phyloP scores from a whole-genome alignment of 1,139 yeast species.

The Kodamaea arcana region DNA sequence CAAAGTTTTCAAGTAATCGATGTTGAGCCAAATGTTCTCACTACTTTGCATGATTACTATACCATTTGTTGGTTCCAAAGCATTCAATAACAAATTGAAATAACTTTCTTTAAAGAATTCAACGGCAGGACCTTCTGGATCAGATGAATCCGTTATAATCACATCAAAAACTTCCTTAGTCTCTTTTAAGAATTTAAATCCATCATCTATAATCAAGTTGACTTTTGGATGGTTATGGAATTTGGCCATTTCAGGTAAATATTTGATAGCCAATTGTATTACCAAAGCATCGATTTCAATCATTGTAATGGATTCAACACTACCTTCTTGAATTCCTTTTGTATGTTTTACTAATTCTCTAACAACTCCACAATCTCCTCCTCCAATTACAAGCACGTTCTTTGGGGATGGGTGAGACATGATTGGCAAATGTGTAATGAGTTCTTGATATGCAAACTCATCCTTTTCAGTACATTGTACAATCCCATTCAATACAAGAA shows the following conservation, averaged over 20 bases:
- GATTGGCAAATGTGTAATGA: constrained; percentile 77
- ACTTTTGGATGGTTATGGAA: constrained; percentile 71
- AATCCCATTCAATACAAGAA: constrained; percentile 79
- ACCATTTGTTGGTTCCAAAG: constrained; percentile 63
- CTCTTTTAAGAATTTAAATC: constrained; percentile 70
- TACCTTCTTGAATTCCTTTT: constrained; percentile 21
- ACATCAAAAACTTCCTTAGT: constrained; percentile 58
- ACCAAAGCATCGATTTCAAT: constrained; percentile 92
- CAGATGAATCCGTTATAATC: constrained; percentile 92
- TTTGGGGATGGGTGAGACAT: constrained; percentile 72
- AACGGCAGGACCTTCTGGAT: constrained; percentile 98
- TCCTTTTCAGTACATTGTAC: constrained; percentile 88
- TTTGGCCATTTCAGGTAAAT: constrained; percentile 75
- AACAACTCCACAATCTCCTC: constrained; percentile 92
- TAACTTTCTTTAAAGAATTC: constrained; percentile 83
- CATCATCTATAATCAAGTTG: constrained; percentile 76
- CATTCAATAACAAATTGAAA: constrained; percentile 65
- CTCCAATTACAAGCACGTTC: constrained; percentile 81
- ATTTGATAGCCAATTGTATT: constrained; percentile 68
- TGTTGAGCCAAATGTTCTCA: constrained; percentile 89
- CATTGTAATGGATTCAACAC: constrained; percentile 67
- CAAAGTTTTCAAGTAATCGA: constrained; percentile 59
- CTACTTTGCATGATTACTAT: constrained; percentile 88
- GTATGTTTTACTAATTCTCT: constrained; percentile 80
- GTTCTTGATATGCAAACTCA: constrained; percentile 87